Base-by-base conservation (phyloP, 805 yeast genomes). In the Candida dajiaensis region DNA sequence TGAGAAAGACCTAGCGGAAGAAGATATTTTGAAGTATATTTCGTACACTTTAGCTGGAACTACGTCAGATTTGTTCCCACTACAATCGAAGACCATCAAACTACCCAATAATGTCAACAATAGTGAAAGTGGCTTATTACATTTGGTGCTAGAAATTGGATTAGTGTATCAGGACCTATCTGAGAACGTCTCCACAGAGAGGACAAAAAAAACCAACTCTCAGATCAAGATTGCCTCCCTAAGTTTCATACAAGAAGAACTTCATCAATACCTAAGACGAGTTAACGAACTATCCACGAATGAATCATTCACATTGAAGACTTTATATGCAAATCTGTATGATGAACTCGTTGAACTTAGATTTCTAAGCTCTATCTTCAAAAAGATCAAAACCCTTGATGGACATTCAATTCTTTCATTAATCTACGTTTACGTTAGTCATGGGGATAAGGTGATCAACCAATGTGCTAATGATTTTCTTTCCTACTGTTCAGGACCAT, bases 61-160 rank as follows among this genome's bases (percentile, higher is more conserved):
- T 3, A 83, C 83, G 25, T 78, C 88, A 3, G 74, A 72, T 28
- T 50, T 81, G 47, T 72, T 83, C 42, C 72, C 78, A 1, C 70
- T 80, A 46, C 61, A 62, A 16, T 56, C 58, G 8, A 65, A 52
- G 1, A 47, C 52, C 20, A 63, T 68, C 7, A 56, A 52, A 6
- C 57, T 85, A 4, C 90, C 94, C 1, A 50, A 62, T 1, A 69
- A 70, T 38, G 62, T 84, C 15, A 76, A 81, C 22, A 75, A 74
- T 49, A 76, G 89, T 6, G 68, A 76, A 21, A 71, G 82, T 40
- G 80, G 81, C 0, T 55, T 80, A 23, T 61, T 87, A 28, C 78
- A 74, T 46, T 62, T 71, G 23, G 65, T 85, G 1, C 67, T 83
- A 37, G 97, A 89, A 61, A 84, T 89, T 1, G 92, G 87, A 0